Evolutionary conservation across 192 early-diverging fungal genomes (phyloP), one percentile per base, ranked within the genome.

Genomic region (Mortierella antarctica): DNA sequence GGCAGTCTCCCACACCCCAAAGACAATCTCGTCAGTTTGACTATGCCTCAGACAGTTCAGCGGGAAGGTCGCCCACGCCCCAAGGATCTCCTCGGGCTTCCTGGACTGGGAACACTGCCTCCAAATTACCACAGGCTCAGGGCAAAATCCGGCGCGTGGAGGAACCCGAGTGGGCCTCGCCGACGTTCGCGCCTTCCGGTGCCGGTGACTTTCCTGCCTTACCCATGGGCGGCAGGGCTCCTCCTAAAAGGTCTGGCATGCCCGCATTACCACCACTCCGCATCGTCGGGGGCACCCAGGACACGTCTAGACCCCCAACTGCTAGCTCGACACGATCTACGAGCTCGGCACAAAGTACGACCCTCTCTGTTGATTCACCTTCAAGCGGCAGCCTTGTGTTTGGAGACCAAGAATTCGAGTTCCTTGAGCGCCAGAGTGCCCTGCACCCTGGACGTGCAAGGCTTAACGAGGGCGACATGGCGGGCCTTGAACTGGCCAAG

Each of bases 131-230:
- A 9, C 12, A 8, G 46, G 45, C 40, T 42, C 49, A 46, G 40
- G 62, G 21, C 0, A 48, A 10, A 39, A 8, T 65, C 9, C 53
- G 55, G 13, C 17, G 23, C 8, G n/a, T 52, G 44, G 42, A 15
- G 40, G 31, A 65, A 31, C 42, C 67, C n/a, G 67, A 78, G 44
- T 78, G 74, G 74, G 20, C 50, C 13, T 62, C 57, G n/a, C 67
- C 67, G 12, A 47, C 55, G 2, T 78, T 70, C 40, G 44, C 69
- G 40, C 39, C 44, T 8, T 45, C 39, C 18, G 62, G 40, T 7
- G 51, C 53, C 18, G 56, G 47, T 9, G 69, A 79, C 51, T 79
- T 79, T 58, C 76, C 76, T 15, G 47, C 69, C 1, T 61, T 79
- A 20, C 8, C 56, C 8, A 2, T 18, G 18, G 55, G 49, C 18